Evolutionary conservation across 805 yeast species (phyloP).

Genomic region (Kurtzmaniella cleridarum): DNA sequence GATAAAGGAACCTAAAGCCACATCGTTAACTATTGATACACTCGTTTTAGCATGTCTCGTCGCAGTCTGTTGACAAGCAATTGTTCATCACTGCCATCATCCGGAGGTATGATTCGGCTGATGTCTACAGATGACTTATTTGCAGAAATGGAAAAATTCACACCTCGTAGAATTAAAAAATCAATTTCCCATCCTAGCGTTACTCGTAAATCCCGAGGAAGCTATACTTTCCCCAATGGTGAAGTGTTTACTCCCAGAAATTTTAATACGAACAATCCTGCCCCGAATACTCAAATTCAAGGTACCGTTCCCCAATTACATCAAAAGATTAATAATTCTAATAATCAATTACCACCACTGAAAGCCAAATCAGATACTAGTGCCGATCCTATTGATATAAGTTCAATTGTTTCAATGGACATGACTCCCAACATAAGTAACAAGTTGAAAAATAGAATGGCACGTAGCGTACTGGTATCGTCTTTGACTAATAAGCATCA

Average conservation of each 20-base stretch:
- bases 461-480: background rate
- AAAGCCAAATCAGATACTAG: slow-evolving; percentile 2
- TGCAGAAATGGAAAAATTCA: slow-evolving; percentile 21
- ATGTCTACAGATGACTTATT: slow-evolving; percentile 34
- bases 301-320: background rate
- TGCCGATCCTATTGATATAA: too few relatives aligned
- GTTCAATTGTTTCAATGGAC: too few relatives aligned
- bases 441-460: too few relatives aligned
- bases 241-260: slow-evolving; percentile 47
- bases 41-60: slow-evolving; percentile 15
- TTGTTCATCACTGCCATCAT: slow-evolving; percentile 6
- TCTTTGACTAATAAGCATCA: background rate
- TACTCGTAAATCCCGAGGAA: slow-evolving; percentile 13
- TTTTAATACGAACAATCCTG: slow-evolving; percentile 34
- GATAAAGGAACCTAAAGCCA: background rate
- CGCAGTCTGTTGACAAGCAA: slow-evolving; percentile 25
- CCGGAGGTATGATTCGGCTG: slow-evolving; percentile 18
- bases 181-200: slow-evolving; percentile 6
- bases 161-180: slow-evolving; percentile 29
- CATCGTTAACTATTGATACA: background rate
- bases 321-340: slow-evolving; percentile 2
- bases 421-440: too few relatives aligned
- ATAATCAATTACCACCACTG: slow-evolving; percentile 3
- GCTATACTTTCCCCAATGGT: slow-evolving; percentile 48
- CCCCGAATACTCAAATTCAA: slow-evolving; percentile 24